phyloP scores from a whole-genome alignment of 2,329 filamentous ascomycete genomes.

The Exophiala dermatitidis region DNA sequence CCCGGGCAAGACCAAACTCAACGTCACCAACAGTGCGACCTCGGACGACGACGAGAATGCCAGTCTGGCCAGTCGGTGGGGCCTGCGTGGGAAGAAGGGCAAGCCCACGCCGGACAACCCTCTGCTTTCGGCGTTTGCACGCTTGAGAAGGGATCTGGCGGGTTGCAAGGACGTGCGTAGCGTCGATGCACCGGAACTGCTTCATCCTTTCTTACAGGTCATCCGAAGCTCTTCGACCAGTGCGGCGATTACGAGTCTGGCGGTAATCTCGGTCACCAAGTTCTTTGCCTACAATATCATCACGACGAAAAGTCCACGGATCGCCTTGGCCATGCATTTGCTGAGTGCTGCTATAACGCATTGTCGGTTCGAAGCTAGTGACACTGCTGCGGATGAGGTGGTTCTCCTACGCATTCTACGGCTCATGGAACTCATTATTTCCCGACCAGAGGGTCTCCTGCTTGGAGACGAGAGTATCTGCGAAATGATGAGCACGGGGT shows the following conservation, averaged over 20 bases:
- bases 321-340: slow-evolving; percentile 86
- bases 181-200: slow-evolving; percentile 81
- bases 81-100: slow-evolving; percentile 85
- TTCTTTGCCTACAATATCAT: slow-evolving; percentile 95
- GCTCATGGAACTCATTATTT: slow-evolving; percentile 97
- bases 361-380: slow-evolving; percentile 93
- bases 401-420: slow-evolving; percentile 90
- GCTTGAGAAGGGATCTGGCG: slow-evolving; percentile 78
- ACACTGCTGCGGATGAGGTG: slow-evolving; percentile 89
- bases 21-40: slow-evolving; percentile 13
- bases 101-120: slow-evolving; percentile 98
- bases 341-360: slow-evolving; percentile 93
- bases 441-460: slow-evolving; percentile 81
- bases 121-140: slow-evolving; percentile 88
- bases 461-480: slow-evolving; percentile 98
- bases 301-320: slow-evolving; percentile 71
- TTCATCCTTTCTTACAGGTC: slow-evolving; percentile 92
- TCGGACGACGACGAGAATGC: slow-evolving; percentile 37
- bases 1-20: slow-evolving; percentile 17
- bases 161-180: slow-evolving; percentile 79
- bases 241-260: slow-evolving; percentile 89
- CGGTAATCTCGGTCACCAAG: slow-evolving; percentile 87
- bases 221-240: slow-evolving; percentile 94
- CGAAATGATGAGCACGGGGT: slow-evolving; percentile 97
- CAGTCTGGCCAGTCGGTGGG: slow-evolving; percentile 74